Evolutionary conservation across 139 green algal genomes (phyloP).

Genomic region (Nannochloris sp.): DNA sequence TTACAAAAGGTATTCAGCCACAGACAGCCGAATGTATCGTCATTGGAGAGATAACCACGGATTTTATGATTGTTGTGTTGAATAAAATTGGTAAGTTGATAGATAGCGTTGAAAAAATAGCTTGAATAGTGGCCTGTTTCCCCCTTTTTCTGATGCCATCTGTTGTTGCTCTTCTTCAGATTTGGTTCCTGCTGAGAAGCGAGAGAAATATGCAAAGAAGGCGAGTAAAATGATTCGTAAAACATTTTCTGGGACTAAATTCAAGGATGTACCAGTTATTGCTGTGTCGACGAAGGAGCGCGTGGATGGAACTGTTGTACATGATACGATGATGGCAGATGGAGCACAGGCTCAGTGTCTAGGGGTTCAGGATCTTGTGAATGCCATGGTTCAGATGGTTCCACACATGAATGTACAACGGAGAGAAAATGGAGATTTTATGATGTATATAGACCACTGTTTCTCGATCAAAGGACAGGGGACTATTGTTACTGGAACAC

Average conservation of each 20-base stretch:
- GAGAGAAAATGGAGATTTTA: slow-evolving; percentile 38
- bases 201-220: slow-evolving; percentile 49
- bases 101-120: not conserved
- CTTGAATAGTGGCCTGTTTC: too few species aligned
- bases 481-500: slow-evolving; percentile 83
- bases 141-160: not conserved
- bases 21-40: slow-evolving; percentile 89
- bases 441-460: slow-evolving; percentile 92
- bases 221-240: slow-evolving; percentile 39
- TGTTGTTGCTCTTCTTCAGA: slow-evolving; percentile 31
- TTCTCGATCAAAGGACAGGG: slow-evolving; percentile 88
- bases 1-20: slow-evolving; percentile 87
- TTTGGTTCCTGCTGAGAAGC: slow-evolving; percentile 46
- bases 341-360: not conserved
- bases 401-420: not conserved
- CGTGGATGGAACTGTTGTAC: not conserved
- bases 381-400: not conserved
- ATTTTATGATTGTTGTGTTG: slow-evolving; percentile 75
- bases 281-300: slow-evolving; percentile 36
- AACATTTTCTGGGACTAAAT: slow-evolving; percentile 75
- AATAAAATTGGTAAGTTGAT: slow-evolving; percentile 63
- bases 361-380: slow-evolving; percentile 24
- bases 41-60: slow-evolving; percentile 76
- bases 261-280: slow-evolving; percentile 61
- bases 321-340: not conserved